These are phyloP conservation scores for Dicorynia guianensis DNA, from an alignment of 306 rosid species.

Conservation along the genomic window DNA sequence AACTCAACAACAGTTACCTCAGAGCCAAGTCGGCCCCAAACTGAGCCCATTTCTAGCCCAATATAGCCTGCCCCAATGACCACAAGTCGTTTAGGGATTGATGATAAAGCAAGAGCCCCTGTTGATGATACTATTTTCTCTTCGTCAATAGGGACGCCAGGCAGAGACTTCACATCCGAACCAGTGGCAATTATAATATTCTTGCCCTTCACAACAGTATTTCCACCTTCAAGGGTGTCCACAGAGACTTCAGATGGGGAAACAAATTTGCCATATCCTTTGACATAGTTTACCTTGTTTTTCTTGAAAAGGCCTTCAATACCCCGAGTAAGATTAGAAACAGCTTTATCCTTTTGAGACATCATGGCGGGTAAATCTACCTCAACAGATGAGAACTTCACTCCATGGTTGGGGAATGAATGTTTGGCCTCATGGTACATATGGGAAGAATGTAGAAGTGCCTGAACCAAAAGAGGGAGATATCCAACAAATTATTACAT, in stretches of 20 bases:
- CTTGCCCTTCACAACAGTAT: slow-evolving; percentile 84
- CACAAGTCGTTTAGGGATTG: slow-evolving; percentile 87
- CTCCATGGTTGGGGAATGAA: slow-evolving; percentile 81
- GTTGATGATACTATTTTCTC: slow-evolving; percentile 95
- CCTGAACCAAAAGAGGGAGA: slow-evolving; percentile 57
- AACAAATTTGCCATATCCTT: slow-evolving; percentile 87
- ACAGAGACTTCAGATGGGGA: slow-evolving; percentile 94
- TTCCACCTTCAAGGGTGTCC: slow-evolving; percentile 75
- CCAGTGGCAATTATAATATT: slow-evolving; percentile 92
- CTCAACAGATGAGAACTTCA: slow-evolving; percentile 82
- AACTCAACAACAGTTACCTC: slow-evolving; percentile 95
- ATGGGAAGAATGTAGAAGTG: slow-evolving; percentile 95
- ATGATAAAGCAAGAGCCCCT: slow-evolving; percentile 86
- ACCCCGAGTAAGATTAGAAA: slow-evolving; percentile 82
- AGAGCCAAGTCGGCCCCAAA: slow-evolving; percentile 95
- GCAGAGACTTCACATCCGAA: slow-evolving; percentile 93
- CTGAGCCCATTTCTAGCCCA: slow-evolving; percentile 99
- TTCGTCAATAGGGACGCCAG: slow-evolving; percentile 91
- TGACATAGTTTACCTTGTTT: slow-evolving; percentile 93
- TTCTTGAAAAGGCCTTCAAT: slow-evolving; percentile 97
- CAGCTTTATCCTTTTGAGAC: slow-evolving; percentile 93
- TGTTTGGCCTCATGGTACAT: slow-evolving; percentile 97
- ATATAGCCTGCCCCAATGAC: slow-evolving; percentile 99
- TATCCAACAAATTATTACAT: slow-evolving; percentile 36
- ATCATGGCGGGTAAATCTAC: slow-evolving; percentile 95